Evolutionary conservation across 2,329 filamentous ascomycete genomes (phyloP), one percentile per base, ranked within the genome.

Genomic region (Colletotrichum lentis): DNA sequence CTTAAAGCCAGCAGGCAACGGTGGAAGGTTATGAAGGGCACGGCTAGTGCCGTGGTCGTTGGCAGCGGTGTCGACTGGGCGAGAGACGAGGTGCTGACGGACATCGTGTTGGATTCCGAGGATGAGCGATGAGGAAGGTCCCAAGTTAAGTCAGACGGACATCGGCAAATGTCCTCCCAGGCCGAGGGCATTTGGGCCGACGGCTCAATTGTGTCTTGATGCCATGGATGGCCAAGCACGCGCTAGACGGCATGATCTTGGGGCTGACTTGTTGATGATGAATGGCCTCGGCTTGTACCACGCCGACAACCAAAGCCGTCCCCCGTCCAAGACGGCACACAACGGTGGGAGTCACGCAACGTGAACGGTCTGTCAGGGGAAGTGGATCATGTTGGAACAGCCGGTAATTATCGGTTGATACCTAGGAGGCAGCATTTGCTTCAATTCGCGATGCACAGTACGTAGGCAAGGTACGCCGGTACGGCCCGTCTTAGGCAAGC

Each of bases 11-110:
- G 88, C 75, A 86, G 86, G 69, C 87, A 88, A 71, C 85, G 86
- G 74, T 93, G 90, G 89, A 88, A 88, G 73, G 88, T 90, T 22
- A 86, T 95, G 77, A 96, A 95, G 80, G 91, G 88, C 27, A 87
- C 93, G 49, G 85, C 91, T n/a, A 91, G 91, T 74, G 92, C 91
- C 20, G 85, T 94, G 63, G 86, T 97, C 54, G 91, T 88, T 5
- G 92, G 91, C 3, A 96, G 93, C 77, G 93, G 93, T 54, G 83
- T 96, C 62, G 89, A 96, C 74, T 97, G 93, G 93, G 88, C 88
- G 14, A 82, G 85, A 47, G 89, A 96, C 77, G 84, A 88, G 59
- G 83, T 82, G 67, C 80, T 97, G 69, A 83, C 86, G 66, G 86
- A 88, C 58, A 83, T 95, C 69, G 92, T 97, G 31, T 82, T 96